A percentile compares a stretch with the other conserved stretches of the same genome.
Conservation (phyloP, 176 grass and related monocot species). For the Oryza australiensis region DNA sequence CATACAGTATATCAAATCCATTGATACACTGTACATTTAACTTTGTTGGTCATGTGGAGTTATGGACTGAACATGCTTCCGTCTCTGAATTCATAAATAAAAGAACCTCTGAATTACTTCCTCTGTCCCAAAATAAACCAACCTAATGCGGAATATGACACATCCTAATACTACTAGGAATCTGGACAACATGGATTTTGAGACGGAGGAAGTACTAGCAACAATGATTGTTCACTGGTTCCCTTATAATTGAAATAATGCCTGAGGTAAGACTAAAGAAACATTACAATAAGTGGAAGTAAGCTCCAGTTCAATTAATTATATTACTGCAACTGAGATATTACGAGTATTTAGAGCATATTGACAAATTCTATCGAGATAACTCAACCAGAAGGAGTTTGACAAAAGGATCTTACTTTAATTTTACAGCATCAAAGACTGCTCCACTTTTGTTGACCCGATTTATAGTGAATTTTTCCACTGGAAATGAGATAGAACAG, state of each 20-base stretch:
- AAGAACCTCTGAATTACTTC: background rate
- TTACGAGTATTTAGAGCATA: background rate
- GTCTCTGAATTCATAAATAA: background rate
- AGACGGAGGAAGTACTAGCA: no score
- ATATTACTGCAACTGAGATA: background rate
- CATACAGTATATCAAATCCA: background rate
- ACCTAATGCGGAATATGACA: no score
- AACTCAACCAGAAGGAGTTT: conserved; percentile 6
- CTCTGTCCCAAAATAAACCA: no score
- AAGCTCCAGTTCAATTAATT: background rate
- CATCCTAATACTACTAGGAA: no score
- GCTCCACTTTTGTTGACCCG: conserved; percentile 99
- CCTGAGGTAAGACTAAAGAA: background rate
- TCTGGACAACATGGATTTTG: no score
- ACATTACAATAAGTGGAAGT: background rate
- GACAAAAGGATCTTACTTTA: conserved; percentile 57
- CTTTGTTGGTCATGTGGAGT: background rate
- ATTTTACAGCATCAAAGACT: conserved; percentile 85
- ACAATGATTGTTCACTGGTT: background rate
- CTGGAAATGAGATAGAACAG: conserved; percentile 36
- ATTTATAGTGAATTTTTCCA: conserved; percentile 89
- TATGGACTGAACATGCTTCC: background rate
- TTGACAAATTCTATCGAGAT: conserved; percentile 6
- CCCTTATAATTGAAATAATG: conserved; percentile 1
- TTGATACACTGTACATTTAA: background rate